Conservation (phyloP, 169 alveolate genomes). For the Plasmodium coatneyi region DNA sequence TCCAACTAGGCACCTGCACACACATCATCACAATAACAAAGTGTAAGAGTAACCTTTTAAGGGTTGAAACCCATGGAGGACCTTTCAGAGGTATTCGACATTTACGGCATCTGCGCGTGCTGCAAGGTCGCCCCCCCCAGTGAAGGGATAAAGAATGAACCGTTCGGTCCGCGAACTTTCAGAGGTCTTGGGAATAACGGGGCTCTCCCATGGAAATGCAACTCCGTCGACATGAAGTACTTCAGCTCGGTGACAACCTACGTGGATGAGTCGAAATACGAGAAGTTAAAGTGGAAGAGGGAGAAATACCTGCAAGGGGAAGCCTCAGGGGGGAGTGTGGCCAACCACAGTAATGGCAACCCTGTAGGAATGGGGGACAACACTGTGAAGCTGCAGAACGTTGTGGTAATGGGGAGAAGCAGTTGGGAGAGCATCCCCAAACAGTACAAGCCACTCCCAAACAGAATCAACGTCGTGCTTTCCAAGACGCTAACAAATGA, state of each 20-base stretch:
- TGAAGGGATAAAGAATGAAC: constrained; percentile 22
- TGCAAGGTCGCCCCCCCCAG: constrained; percentile 26
- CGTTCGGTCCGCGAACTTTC: constrained; percentile 16
- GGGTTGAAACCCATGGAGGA: constrained; percentile 12
- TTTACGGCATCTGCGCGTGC: constrained; percentile 70
- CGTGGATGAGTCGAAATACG: constrained; percentile 44
- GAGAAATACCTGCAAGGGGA: constrained; percentile 6
- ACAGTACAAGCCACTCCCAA: constrained; percentile 87
- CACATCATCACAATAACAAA: neutral
- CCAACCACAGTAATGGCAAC: neutral
- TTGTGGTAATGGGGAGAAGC: constrained; percentile 96
- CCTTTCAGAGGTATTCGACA: constrained; percentile 37
- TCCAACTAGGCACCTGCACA: neutral
- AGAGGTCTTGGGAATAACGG: constrained; percentile 91
- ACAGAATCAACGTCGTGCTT: constrained; percentile 91
- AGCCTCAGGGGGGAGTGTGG: neutral
- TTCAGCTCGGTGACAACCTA: constrained; percentile 86
- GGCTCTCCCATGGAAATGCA: constrained; percentile 92
- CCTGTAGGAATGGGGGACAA: neutral
- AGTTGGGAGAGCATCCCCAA: constrained; percentile 95
- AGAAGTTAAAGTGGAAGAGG: constrained; percentile 39
- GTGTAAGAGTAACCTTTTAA: neutral
- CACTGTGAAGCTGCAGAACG: constrained; percentile 81
- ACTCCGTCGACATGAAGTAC: constrained; percentile 88
- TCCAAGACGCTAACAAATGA: constrained; percentile 82